Conservation (phyloP, 257 asterid species). For the Handroanthus guayacan region DNA sequence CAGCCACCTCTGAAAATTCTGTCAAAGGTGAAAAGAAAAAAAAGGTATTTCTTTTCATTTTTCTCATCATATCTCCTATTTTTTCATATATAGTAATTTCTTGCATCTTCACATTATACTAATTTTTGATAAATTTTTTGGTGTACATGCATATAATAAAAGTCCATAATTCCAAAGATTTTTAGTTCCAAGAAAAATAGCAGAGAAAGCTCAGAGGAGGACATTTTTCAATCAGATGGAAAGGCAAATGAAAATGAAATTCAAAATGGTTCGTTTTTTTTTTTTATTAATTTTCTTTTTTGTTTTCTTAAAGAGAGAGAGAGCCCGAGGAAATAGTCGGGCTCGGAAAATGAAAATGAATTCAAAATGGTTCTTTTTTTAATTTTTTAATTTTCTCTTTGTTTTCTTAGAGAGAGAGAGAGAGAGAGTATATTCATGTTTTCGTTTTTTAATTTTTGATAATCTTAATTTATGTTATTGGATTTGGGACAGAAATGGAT, state of each 20-base stretch:
- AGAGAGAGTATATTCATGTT: no score
- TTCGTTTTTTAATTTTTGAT: background rate
- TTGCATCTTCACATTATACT: background rate
- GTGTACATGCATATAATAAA: background rate
- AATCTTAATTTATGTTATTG: background rate
- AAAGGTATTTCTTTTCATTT: conserved; percentile 52
- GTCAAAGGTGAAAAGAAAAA: conserved; percentile 61
- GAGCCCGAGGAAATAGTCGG: no score
- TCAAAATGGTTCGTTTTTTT: conserved; percentile 45
- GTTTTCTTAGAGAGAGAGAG: no score
- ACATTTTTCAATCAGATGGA: conserved; percentile 51
- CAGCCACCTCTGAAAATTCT: conserved; percentile 55
- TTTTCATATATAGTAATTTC: background rate
- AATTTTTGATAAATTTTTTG: background rate
- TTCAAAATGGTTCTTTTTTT: no score
- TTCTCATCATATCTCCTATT: background rate
- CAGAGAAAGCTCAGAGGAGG: conserved; percentile 65
- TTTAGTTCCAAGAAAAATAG: conserved; percentile 57
- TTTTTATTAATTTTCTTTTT: background rate
- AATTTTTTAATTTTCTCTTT: background rate
- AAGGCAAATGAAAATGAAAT: conserved; percentile 39
- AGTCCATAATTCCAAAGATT: conserved; percentile 75
- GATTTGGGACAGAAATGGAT: conserved; percentile 54
- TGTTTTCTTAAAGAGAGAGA: no score
- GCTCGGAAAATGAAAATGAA: no score